These are phyloP conservation scores for Xerocomellus dryophilus DNA, from an alignment of 768 basidiomycete genomes.

Conservation along the genomic window DNA sequence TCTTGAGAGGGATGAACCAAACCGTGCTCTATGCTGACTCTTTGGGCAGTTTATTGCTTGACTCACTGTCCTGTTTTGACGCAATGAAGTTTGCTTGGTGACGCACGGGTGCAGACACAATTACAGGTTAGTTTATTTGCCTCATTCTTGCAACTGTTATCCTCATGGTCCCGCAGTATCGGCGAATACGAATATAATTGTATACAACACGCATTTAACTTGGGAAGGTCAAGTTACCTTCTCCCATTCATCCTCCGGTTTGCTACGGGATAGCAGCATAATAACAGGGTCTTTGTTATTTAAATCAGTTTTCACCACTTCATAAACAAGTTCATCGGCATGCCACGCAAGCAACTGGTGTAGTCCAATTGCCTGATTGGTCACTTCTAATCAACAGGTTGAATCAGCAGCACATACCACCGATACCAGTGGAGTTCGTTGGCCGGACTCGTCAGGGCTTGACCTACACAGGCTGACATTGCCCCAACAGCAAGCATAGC, in stretches of 20 bases:
- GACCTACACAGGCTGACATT: constrained; percentile 12
- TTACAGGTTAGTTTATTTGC: background rate
- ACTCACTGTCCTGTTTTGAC: background rate
- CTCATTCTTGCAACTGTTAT: background rate
- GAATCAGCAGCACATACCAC: background rate
- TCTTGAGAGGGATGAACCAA: background rate
- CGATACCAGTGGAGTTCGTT: background rate
- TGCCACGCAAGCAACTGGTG: background rate
- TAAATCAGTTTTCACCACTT: background rate
- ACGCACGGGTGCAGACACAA: background rate
- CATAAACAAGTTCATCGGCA: background rate
- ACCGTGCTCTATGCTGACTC: background rate
- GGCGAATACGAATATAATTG: background rate
- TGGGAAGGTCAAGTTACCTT: background rate
- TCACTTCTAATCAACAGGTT: background rate
- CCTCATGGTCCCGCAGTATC: constrained; percentile 3
- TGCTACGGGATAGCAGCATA: background rate
- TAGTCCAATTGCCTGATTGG: background rate
- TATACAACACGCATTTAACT: background rate
- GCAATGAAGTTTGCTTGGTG: background rate
- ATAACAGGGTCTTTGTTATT: background rate
- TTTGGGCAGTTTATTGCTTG: constrained; percentile 6
- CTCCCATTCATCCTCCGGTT: background rate
- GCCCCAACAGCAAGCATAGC: constrained; percentile 18
- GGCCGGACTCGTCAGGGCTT: background rate